Base-by-base conservation (phyloP, 768 basidiomycete genomes). In the Clitopilus passeckerianus region DNA sequence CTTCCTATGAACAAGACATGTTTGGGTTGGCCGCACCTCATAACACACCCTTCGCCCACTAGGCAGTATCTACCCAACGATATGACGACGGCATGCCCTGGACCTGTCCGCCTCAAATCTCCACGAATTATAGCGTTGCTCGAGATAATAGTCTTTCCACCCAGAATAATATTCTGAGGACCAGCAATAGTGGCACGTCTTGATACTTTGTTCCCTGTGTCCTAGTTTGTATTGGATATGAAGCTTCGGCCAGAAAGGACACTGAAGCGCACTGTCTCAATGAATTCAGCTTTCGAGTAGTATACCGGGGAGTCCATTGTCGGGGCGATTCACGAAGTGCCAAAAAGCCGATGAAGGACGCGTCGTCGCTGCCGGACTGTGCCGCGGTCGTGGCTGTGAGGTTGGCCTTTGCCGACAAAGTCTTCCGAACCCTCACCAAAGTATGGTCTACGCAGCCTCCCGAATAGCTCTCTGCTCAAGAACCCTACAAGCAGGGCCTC, bases 191-290 rank as follows among this genome's bases (percentile, higher is more conserved):
- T 89, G 16, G 94, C 93, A 61, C 91, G 86, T 59, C 93, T 85
- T 41, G 93, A 95, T 46, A 98, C 95, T 73, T 96, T 96, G 79
- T 98, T 96, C 50, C 93, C 93, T 62, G 93, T 95, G 70, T 95
- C 94, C 93, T 95, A 71, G 54, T 50, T 52, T 30, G 54, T 52
- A 58, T 23, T 33, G 60, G 24, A 27, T 27, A 22, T 61, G 22
- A 58, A 24, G n/a, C 20, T 44, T 50, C 37, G 6, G 30, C 34
- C 22, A 55, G 14, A 54, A 35, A 35, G 34, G 30, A 34, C 27
- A 57, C 41, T 15, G 20, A 41, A 53, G 43, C 80, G 59, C 71
- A 92, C 92, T 58, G 92, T 95, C 76, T 95, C 93, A 50, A 95
- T 95, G 72, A 87, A 94, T 72, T 95, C 93, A 30, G 84, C 76